Evolutionary conservation across 2,329 filamentous ascomycete genomes (phyloP).

Genomic region (Fusarium redolens): DNA sequence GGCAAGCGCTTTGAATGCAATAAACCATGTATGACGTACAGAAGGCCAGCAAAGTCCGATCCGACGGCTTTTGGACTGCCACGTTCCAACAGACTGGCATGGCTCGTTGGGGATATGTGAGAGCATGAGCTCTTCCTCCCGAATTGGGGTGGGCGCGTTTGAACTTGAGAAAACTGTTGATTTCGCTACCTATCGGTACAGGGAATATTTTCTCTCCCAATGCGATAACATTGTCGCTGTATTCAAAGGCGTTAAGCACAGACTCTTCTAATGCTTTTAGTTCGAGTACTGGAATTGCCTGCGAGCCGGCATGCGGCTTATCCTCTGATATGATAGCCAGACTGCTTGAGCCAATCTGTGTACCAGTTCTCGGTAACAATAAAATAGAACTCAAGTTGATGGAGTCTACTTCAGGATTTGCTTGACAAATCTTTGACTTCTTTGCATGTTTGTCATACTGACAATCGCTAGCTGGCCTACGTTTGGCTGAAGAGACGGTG

Average conservation of each 20-base stretch:
- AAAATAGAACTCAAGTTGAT: neutral
- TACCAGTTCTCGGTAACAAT: neutral
- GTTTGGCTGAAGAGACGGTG: neutral
- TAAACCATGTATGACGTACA: constrained; percentile 2
- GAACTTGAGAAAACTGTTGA: constrained; percentile 14
- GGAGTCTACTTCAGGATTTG: neutral
- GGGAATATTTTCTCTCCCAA: constrained; percentile 1
- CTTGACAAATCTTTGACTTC: constrained; percentile 1
- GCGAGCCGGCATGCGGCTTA: neutral
- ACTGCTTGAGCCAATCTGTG: neutral
- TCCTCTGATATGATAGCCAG: neutral
- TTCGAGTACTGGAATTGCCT: neutral
- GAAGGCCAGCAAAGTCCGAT: constrained; percentile 8
- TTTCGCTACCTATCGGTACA: constrained; percentile 10
- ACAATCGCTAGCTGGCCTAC: neutral
- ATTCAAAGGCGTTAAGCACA: constrained; percentile 1
- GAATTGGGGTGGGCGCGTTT: constrained; percentile 1
- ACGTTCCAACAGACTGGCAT: constrained; percentile 2
- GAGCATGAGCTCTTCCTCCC: neutral
- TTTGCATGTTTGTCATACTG: neutral
- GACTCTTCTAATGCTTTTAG: neutral
- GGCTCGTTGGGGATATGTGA: constrained; percentile 1
- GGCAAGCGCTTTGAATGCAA: constrained; percentile 3
- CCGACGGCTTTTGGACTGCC: constrained; percentile 6
- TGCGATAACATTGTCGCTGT: neutral